These are phyloP conservation scores for Scytalidium lignicola DNA, from an alignment of 2,329 filamentous ascomycete species.

Conservation along the genomic window DNA sequence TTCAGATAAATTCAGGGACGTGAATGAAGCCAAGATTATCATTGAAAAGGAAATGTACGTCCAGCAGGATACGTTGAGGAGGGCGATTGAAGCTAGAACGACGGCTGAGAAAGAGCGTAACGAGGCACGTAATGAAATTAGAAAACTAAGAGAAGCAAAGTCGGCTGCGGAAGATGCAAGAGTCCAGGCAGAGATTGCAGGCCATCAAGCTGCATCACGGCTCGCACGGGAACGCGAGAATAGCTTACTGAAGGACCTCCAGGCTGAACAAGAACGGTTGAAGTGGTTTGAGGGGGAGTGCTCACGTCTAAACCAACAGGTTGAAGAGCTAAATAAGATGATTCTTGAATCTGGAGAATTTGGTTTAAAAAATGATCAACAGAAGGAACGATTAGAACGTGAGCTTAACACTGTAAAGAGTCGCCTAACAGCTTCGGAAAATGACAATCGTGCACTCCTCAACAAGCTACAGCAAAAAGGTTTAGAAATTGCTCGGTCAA, in stretches of 20 bases:
- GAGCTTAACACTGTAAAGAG: constrained; percentile 90
- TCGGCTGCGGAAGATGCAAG: constrained; percentile 81
- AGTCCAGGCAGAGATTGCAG: constrained; percentile 72
- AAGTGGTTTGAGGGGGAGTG: constrained; percentile 78
- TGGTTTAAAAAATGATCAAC: constrained; percentile 83
- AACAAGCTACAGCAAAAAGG: constrained; percentile 98
- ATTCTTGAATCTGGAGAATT: constrained; percentile 88
- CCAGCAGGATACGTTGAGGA: constrained; percentile 84
- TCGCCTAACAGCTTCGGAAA: constrained; percentile 84
- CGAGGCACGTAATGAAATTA: constrained; percentile 81
- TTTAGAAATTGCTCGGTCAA: constrained; percentile 87
- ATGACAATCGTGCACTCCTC: constrained; percentile 89
- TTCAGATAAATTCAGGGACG: constrained; percentile 75
- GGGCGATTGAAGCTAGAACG: constrained; percentile 75
- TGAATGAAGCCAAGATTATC: constrained; percentile 93
- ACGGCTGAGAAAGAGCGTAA: constrained; percentile 83
- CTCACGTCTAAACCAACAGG: constrained; percentile 67
- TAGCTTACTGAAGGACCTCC: constrained; percentile 72
- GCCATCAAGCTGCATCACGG: constrained; percentile 72
- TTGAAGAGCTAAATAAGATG: constrained; percentile 80
- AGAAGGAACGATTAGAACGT: constrained; percentile 87
- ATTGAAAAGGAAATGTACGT: constrained; percentile 98
- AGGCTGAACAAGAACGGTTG: constrained; percentile 70
- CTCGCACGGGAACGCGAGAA: constrained; percentile 76
- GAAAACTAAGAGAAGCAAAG: constrained; percentile 76